Percentiles rank a stretch among this genome's conserved stretches.
Conservation (phyloP, 805 yeast species). For the Yueomyces sinensis region DNA sequence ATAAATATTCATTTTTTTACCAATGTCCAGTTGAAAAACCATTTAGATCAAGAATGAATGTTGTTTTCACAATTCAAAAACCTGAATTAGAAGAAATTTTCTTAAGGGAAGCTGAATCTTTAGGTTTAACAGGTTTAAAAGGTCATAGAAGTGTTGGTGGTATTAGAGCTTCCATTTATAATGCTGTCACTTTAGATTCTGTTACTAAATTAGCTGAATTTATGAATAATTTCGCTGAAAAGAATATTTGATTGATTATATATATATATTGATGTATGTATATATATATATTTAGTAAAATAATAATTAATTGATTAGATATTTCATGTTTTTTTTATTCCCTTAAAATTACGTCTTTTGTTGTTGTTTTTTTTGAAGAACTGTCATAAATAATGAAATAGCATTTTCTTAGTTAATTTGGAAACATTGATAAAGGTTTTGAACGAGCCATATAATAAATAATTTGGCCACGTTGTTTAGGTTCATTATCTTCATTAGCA, state of each 20-base stretch:
- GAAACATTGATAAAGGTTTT: constrained; percentile 14
- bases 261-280: background rate
- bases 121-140: constrained; percentile 62
- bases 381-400: too few species aligned
- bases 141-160: constrained; percentile 98
- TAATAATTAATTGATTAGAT: too few species aligned
- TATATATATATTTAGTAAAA: too few species aligned
- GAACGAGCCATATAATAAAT: constrained; percentile 39
- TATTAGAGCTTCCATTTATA: constrained; percentile 83
- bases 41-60: constrained; percentile 81
- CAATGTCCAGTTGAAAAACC: constrained; percentile 48
- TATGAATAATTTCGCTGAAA: constrained; percentile 45
- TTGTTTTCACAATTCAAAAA: constrained; percentile 67
- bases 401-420: too few species aligned
- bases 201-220: constrained; percentile 44
- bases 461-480: constrained; percentile 46
- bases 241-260: constrained; percentile 10
- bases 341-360: too few species aligned
- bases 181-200: constrained; percentile 61
- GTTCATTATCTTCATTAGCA: constrained; percentile 9
- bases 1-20: constrained; percentile 50
- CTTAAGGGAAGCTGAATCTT: constrained; percentile 48
- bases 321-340: too few species aligned
- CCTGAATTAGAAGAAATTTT: constrained; percentile 58
- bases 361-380: too few species aligned